phyloP scores from a whole-genome alignment of 192 early-diverging fungal species.

The Mortierella hygrophila region DNA sequence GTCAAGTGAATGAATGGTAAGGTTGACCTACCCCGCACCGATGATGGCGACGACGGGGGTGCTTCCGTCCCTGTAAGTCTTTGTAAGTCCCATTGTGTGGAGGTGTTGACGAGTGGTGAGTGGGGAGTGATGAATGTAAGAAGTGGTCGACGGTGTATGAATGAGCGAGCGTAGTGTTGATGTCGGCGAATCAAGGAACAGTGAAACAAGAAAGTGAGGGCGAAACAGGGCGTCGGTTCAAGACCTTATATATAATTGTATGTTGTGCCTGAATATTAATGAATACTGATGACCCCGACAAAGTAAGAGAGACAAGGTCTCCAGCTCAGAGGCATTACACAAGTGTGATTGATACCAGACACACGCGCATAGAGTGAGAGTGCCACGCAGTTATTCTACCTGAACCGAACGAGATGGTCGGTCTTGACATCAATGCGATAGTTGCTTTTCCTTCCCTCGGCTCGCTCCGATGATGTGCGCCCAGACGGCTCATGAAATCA shows the following conservation, averaged over 20 bases:
- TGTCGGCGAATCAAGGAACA: constrained; percentile 2
- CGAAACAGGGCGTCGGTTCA: neutral
- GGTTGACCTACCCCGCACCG: constrained; percentile 55
- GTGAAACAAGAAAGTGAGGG: neutral
- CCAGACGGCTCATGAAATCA: neutral
- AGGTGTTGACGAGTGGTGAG: constrained; percentile 10
- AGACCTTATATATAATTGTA: neutral
- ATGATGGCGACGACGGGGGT: constrained; percentile 60
- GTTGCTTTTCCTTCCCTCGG: neutral
- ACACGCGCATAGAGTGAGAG: too few relatives aligned
- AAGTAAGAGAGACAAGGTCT: neutral
- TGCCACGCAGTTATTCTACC: neutral
- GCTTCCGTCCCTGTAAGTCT: constrained; percentile 47
- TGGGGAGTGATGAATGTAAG: constrained; percentile 10
- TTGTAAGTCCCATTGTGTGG: constrained; percentile 37
- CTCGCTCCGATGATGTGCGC: neutral
- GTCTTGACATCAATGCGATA: neutral
- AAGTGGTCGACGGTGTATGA: neutral
- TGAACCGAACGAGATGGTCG: neutral
- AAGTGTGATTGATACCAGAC: too few relatives aligned
- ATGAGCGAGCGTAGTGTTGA: neutral
- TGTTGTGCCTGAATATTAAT: neutral
- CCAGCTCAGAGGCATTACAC: neutral
- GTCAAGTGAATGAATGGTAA: neutral
- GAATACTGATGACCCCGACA: neutral